Evolutionary conservation across 164 flowering plant species (phyloP), one percentile per base, ranked within the genome.

Genomic region (Stephania cephalantha): DNA sequence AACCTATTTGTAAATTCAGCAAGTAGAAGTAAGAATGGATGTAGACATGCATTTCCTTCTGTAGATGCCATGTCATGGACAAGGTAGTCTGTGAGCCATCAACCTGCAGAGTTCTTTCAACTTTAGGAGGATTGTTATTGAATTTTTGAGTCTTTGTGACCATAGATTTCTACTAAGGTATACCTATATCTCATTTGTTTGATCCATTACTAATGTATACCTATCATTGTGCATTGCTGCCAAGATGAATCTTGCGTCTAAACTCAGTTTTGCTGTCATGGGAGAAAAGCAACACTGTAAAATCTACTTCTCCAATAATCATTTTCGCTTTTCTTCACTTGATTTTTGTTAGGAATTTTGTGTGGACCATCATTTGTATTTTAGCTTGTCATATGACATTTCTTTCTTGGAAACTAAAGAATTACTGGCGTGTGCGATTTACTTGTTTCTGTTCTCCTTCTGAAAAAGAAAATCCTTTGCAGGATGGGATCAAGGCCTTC

Each of bases 401-500:
- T 18, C 2, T 18, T 4, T 58, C 22, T 58, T 58, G 64, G 64
- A 18, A 12, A n/a, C 64, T 17, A 58, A 58, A 15, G 20, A 58
- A 15, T 15, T 58, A n/a, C 64, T 15, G 64, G 64, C 64, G 17
- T 58, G 18, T 50, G 55, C 15, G 18, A 58, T n/a, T 58, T 58
- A 58, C 64, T n/a, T n/a, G 7, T 58, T 58, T n/a, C 13, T 58
- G 17, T 6, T n/a, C 64, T 58, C 18, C 64, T 18, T 58, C 64
- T 58, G 64, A 58, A 6, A 58, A 31, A 3, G 17, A 50, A 5
- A 13, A n/a, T 44, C 42, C 7, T 58, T 73, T 82, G 81, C 94
- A 95, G 99, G 99, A 75, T 95, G 99, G 99, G 98, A 95, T 83
- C 97, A 93, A 79, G 98, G 98, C 73, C 76, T 95, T 7, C 75